A percentile compares a stretch with the other conserved stretches of the same genome.
phyloP scores from a whole-genome alignment of 495 filamentous ascomycete genomes.

The Aspergillus avenaceus region DNA sequence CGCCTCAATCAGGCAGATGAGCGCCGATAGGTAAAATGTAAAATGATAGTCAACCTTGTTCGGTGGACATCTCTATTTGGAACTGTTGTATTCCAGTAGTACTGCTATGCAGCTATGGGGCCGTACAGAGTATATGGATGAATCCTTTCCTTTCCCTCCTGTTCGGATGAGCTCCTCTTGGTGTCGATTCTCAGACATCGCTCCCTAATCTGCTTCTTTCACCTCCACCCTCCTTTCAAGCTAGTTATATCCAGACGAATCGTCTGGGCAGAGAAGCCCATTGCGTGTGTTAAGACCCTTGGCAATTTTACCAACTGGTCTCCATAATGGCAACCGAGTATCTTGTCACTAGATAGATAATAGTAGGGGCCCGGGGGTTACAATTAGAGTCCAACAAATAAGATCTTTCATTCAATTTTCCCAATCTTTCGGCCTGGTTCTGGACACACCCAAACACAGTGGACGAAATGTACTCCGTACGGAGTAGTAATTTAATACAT shows the following conservation, averaged over 20 bases:
- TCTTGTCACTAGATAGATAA: not conserved
- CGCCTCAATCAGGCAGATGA: not conserved
- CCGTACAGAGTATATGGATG: too few species aligned
- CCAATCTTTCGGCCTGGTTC: constrained; percentile 4
- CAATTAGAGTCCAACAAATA: not conserved
- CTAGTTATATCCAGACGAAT: not conserved
- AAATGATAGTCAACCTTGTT: too few species aligned
- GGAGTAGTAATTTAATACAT: constrained; percentile 7
- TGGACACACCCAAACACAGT: too few species aligned
- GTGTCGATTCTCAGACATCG: not conserved
- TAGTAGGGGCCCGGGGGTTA: not conserved
- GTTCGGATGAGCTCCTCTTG: not conserved
- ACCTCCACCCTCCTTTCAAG: not conserved
- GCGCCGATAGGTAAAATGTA: not conserved
- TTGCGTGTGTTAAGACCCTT: not conserved
- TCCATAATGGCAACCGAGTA: not conserved
- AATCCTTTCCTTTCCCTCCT: not conserved
- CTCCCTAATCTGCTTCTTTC: constrained; percentile 2
- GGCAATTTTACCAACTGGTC: not conserved
- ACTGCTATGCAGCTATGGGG: not conserved
- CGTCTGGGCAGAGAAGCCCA: not conserved
- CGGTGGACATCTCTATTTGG: not conserved
- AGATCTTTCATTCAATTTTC: not conserved
- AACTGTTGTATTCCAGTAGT: not conserved
- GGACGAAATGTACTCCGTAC: constrained; percentile 2